phyloP scores from a whole-genome alignment of 139 green algal genomes.

The Edaphochlamys debaryana region DNA sequence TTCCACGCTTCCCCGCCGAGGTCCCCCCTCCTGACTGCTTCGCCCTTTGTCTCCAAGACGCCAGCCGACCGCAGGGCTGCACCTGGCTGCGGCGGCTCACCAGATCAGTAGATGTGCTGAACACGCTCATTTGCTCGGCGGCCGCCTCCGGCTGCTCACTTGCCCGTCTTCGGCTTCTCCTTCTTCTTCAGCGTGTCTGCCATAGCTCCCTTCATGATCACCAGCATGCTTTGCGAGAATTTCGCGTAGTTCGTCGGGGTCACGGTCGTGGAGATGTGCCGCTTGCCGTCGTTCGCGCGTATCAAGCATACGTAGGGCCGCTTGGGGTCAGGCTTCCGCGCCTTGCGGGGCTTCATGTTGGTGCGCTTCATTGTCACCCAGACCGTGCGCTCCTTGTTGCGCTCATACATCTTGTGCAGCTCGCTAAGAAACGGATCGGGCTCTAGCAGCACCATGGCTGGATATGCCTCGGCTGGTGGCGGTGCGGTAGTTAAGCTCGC shows the following conservation, averaged over 20 bases:
- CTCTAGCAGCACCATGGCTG: slow-evolving; percentile 73
- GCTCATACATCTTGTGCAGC: slow-evolving; percentile 80
- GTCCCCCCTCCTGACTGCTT: too few species aligned
- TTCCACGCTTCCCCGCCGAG: too few species aligned
- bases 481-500: too few species aligned
- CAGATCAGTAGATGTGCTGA: too few species aligned
- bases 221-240: slow-evolving; percentile 72
- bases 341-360: slow-evolving; percentile 60
- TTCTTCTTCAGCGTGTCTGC: slow-evolving; percentile 70
- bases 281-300: slow-evolving; percentile 83
- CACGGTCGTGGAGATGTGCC: slow-evolving; percentile 79
- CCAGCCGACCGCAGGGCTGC: too few species aligned
- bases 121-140: too few species aligned
- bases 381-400: slow-evolving; percentile 67
- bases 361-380: slow-evolving; percentile 82
- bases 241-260: slow-evolving; percentile 57
- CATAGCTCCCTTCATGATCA: slow-evolving; percentile 80
- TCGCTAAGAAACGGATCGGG: slow-evolving; percentile 82
- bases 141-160: neutral
- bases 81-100: too few species aligned
- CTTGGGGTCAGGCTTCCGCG: slow-evolving; percentile 38
- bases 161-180: slow-evolving; percentile 52
- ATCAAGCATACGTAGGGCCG: slow-evolving; percentile 77
- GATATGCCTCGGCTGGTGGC: too few species aligned
- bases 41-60: too few species aligned